These are phyloP conservation scores for Ogataea wickerhamii DNA, from an alignment of 805 yeast species.

Conservation along the genomic window DNA sequence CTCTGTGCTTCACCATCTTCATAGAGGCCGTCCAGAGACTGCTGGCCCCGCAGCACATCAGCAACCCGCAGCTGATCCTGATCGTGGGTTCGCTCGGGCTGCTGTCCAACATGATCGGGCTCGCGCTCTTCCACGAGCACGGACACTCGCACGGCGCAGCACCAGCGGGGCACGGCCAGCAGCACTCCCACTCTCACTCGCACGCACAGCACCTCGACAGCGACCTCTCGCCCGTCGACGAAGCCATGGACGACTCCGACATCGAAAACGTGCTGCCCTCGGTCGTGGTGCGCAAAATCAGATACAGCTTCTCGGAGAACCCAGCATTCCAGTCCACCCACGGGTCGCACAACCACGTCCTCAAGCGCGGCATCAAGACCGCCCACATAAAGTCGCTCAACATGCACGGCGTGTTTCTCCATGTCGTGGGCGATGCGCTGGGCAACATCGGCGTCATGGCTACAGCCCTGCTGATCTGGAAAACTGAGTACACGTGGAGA, in stretches of 20 bases:
- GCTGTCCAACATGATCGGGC: conserved; percentile 75
- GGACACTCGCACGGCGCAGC: conserved; percentile 52
- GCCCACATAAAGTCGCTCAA: conserved; percentile 64
- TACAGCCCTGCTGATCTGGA: conserved; percentile 91
- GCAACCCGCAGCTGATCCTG: conserved; percentile 78
- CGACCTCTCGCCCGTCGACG: conserved; percentile 1
- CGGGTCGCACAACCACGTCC: conserved; percentile 23
- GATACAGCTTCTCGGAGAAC: conserved; percentile 8
- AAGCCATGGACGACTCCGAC: conserved; percentile 21
- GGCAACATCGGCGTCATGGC: conserved; percentile 92
- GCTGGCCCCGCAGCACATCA: conserved; percentile 71
- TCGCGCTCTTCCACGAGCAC: conserved; percentile 85
- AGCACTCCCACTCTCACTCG: conserved; percentile 31
- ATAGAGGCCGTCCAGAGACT: conserved; percentile 92
- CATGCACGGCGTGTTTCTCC: conserved; percentile 96
- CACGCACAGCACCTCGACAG: conserved; percentile 6
- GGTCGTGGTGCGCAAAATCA: conserved; percentile 24
- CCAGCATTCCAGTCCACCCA: conserved; percentile 17
- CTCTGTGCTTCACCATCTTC: conserved; percentile 86
- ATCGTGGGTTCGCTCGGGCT: conserved; percentile 83
- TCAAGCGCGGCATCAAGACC: conserved; percentile 9
- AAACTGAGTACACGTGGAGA: conserved; percentile 85
- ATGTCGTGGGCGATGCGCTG: conserved; percentile 92
- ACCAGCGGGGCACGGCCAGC: background rate
- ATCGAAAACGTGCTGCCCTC: conserved; percentile 28